A percentile compares a stretch with the other conserved stretches of the same genome.
Evolutionary conservation across 2,329 filamentous ascomycete species (phyloP).

Genomic region (Fonsecaea monophora): DNA sequence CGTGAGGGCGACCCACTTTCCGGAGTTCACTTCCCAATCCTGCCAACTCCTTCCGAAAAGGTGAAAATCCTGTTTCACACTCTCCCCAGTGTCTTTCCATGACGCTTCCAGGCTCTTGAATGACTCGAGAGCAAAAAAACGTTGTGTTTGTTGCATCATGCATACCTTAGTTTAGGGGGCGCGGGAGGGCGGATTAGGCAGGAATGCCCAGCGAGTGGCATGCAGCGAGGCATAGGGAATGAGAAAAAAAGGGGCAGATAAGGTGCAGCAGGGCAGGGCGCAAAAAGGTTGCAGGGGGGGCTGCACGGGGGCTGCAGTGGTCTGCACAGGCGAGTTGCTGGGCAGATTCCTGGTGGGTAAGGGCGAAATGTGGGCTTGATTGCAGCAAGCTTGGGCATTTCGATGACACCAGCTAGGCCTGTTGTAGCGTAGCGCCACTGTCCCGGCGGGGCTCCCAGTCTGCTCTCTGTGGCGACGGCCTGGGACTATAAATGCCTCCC

Average conservation of each 20-base stretch:
- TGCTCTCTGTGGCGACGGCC: slow-evolving; percentile 10
- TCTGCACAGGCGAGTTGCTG: slow-evolving; percentile 13
- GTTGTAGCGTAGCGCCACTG: slow-evolving; percentile 14
- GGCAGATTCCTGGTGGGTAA: slow-evolving; percentile 11
- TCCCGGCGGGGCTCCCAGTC: slow-evolving; percentile 24
- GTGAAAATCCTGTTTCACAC: not conserved
- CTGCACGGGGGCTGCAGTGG: slow-evolving; percentile 1
- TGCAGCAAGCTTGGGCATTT: slow-evolving; percentile 4
- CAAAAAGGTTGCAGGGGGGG: not conserved
- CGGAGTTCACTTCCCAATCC: slow-evolving; percentile 13
- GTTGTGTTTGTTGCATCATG: slow-evolving; percentile 9
- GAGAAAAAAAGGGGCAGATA: slow-evolving; percentile 31
- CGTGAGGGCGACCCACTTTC: slow-evolving; percentile 31
- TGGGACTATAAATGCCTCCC: slow-evolving; percentile 32
- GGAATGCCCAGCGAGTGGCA: slow-evolving; percentile 12
- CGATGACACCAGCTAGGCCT: slow-evolving; percentile 14
- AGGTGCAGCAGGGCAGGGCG: slow-evolving; percentile 21
- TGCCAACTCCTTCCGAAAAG: slow-evolving; percentile 8
- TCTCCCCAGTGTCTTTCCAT: not conserved
- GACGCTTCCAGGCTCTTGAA: not conserved
- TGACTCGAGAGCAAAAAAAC: slow-evolving; percentile 11
- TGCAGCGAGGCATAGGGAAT: not conserved
- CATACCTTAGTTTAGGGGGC: slow-evolving; percentile 22
- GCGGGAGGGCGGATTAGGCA: slow-evolving; percentile 19
- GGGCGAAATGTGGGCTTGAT: slow-evolving; percentile 3